Base-by-base conservation (phyloP, 495 filamentous ascomycete genomes). In the Darksidea phi region DNA sequence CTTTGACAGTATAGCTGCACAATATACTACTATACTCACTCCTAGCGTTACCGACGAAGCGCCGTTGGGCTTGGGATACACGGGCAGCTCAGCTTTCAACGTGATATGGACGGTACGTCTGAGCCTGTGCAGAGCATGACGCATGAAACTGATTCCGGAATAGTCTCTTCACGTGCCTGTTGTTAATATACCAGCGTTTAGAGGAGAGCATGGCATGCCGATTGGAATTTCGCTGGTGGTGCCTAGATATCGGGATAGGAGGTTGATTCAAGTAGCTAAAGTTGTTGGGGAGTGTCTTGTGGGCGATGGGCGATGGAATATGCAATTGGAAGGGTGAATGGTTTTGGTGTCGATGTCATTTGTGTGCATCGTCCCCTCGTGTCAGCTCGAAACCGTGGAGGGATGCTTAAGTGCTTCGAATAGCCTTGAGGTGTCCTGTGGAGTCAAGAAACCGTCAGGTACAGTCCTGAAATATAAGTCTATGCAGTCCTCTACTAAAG, bases 21-120 rank as follows among this genome's bases (percentile, higher is more conserved):
- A 70, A 25, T 83, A 80, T 55, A 73, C 72, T 47, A 77, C 76
- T 1, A 72, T 82, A 0, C 62, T 83, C n/a, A 78, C 75, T 1
- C 79, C 79, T 0, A 79, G 77, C 57, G 77, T 75, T 1, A 42
- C 74, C 0, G 79, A 80, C 62, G 80, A 79, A 51, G 80, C 80
- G 1, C 78, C 80, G 0, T 54, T 74, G 8, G 80, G 80, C 0
- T 38, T 72, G 6, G 69, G 67, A 17, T 74, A 66, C 23, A 83
- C 78, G 7, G 80, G 80, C 6, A 73, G 66, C 54, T 68, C 78
- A 37, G 74, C 70, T 11, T 79, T 77, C 61, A 73, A 73, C 47
- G 61, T 38, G 23, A 47, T 42, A 10, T 64, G 57, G 55, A 71
- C 70, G 3, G 60, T 73, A 24, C 65, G 28, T 32, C 4, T 4